phyloP scores from a whole-genome alignment of 148 eudicot species.

The Silene conica region DNA sequence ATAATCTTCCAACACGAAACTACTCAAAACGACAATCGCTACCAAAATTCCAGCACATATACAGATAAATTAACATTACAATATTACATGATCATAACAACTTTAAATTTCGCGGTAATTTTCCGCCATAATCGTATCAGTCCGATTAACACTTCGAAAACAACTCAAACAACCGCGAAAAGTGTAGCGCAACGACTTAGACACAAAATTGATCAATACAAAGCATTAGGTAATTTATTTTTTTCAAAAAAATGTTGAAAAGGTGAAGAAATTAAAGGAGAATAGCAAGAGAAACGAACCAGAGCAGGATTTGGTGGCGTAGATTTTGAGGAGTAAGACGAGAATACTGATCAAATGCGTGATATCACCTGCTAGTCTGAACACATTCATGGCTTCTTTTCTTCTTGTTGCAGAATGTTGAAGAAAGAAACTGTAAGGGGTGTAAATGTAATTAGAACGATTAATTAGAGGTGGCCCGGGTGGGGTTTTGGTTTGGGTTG shows the following conservation, averaged over 20 bases:
- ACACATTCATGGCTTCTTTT: constrained; percentile 49
- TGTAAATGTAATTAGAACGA: no score
- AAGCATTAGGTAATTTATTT: no score
- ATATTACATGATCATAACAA: no score
- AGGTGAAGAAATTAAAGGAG: background rate
- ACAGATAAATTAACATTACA: no score
- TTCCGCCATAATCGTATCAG: background rate
- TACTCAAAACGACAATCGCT: background rate
- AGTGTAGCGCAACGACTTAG: background rate
- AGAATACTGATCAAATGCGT: constrained; percentile 68
- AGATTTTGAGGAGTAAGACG: constrained; percentile 74
- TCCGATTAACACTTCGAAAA: background rate
- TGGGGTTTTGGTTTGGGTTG: no score
- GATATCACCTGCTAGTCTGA: constrained; percentile 81
- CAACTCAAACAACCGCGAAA: background rate
- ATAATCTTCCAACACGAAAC: background rate
- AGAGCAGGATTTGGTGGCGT: constrained; percentile 82
- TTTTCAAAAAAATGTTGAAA: no score
- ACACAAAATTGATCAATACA: background rate
- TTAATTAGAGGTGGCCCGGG: no score
- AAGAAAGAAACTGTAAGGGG: no score
- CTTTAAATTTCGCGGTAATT: no score
- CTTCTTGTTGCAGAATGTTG: no score
- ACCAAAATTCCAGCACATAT: no score
- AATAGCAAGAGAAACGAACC: constrained; percentile 25